These are phyloP conservation scores for Globisporangium mamillatum DNA, from an alignment of 352 stramenopile genomes.

Conservation along the genomic window DNA sequence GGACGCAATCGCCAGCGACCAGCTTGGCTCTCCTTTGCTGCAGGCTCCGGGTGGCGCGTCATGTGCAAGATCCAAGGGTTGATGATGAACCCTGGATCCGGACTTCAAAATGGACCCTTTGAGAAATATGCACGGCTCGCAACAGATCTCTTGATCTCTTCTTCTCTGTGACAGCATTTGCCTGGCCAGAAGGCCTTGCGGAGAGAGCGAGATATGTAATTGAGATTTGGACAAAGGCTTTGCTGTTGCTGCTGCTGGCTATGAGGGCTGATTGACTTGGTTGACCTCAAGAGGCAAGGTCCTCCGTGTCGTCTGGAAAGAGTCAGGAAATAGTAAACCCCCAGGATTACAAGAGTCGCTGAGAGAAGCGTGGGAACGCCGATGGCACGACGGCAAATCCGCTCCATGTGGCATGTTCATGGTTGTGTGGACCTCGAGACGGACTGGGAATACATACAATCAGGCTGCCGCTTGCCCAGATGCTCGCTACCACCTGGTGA, in stretches of 20 bases:
- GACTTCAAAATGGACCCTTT: not conserved
- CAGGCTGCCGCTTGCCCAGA: not conserved
- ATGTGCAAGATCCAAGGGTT: not conserved
- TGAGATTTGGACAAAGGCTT: not conserved
- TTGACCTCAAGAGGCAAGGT: not conserved
- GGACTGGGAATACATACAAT: not conserved
- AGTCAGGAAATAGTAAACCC: not conserved
- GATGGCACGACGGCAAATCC: not conserved
- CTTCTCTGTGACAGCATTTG: not conserved
- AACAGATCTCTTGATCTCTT: not conserved
- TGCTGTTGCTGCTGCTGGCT: not conserved
- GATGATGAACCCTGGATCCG: conserved; percentile 1
- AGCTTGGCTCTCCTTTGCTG: not conserved
- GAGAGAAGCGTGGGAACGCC: not conserved
- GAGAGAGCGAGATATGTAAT: not conserved
- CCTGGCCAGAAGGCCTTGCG: not conserved
- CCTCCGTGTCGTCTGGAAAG: not conserved
- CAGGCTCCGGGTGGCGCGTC: not conserved
- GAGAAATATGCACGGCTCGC: not conserved
- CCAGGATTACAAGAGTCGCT: not conserved
- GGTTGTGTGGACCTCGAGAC: not conserved
- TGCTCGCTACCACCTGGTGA: not conserved
- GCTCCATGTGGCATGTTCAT: not conserved
- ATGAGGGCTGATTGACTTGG: not conserved
- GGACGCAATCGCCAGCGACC: not conserved